Percentiles rank a stretch among this genome's conserved stretches.
phyloP scores from a whole-genome alignment of 352 stramenopile species.

The Globisporangium abappressorium region DNA sequence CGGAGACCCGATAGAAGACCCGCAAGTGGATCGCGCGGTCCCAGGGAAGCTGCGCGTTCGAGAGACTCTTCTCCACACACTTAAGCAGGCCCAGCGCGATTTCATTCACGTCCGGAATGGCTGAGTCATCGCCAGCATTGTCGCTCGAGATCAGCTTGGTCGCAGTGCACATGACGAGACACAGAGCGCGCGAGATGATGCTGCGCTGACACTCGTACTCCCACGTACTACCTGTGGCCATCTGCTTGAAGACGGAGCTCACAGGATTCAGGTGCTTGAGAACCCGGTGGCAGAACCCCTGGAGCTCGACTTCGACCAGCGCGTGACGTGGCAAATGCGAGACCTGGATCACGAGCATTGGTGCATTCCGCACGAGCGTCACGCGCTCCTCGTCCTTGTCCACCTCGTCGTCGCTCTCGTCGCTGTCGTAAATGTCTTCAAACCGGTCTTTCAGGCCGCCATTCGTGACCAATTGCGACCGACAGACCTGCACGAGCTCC shows the following conservation, averaged over 20 bases:
- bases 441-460: slow-evolving; percentile 50
- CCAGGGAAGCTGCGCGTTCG: slow-evolving; percentile 48
- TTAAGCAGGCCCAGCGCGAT: slow-evolving; percentile 16
- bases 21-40: slow-evolving; percentile 64
- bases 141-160: neutral
- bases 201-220: slow-evolving; percentile 27
- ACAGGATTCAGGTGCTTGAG: slow-evolving; percentile 47
- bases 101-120: slow-evolving; percentile 24
- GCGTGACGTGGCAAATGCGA: slow-evolving; percentile 64
- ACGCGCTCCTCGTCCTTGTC: slow-evolving; percentile 54
- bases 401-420: slow-evolving; percentile 74
- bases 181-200: slow-evolving; percentile 45
- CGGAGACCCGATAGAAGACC: slow-evolving; percentile 56
- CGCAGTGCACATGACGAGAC: slow-evolving; percentile 44
- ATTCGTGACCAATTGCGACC: slow-evolving; percentile 40
- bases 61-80: slow-evolving; percentile 28
- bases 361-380: slow-evolving; percentile 41
- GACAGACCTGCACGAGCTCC: slow-evolving; percentile 14
- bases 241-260: slow-evolving; percentile 11
- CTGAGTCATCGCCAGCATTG: neutral
- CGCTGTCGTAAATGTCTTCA: slow-evolving; percentile 55
- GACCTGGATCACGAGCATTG: slow-evolving; percentile 64
- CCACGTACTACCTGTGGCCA: slow-evolving; percentile 1
- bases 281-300: slow-evolving; percentile 65
- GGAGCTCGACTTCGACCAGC: slow-evolving; percentile 74